These are phyloP conservation scores for Elaeis guineensis DNA, from an alignment of 176 grass and related monocot genomes.

Conservation along the genomic window DNA sequence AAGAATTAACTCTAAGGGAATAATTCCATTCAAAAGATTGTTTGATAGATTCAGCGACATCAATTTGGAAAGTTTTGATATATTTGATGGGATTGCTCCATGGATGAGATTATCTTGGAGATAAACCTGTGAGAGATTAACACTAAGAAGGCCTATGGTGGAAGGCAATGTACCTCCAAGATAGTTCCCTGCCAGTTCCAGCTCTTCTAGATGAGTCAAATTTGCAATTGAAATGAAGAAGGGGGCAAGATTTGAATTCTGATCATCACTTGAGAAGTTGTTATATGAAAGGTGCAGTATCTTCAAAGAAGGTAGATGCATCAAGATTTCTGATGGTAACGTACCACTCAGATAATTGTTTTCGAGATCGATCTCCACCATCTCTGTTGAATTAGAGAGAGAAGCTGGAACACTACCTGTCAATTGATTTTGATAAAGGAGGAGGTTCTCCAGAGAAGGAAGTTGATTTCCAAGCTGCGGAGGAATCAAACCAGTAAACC, in stretches of 20 bases:
- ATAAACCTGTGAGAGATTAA: slow-evolving; percentile 12
- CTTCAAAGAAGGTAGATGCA: slow-evolving; percentile 8
- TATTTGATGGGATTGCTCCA: slow-evolving; percentile 10
- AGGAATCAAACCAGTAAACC: slow-evolving; percentile 17
- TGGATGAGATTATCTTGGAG: slow-evolving; percentile 4
- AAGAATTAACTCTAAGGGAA: slow-evolving; percentile 15
- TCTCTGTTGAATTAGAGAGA: slow-evolving; percentile 12
- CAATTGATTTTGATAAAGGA: slow-evolving; percentile 13
- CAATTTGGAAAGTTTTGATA: slow-evolving; percentile 10
- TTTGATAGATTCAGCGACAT: slow-evolving; percentile 7
- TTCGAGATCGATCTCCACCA: slow-evolving; percentile 12
- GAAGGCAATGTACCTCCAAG: slow-evolving; percentile 10
- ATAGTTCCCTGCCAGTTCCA: slow-evolving; percentile 13
- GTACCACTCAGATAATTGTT: slow-evolving; percentile 13
- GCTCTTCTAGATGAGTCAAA: slow-evolving; percentile 18
- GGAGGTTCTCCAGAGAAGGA: slow-evolving; percentile 12
- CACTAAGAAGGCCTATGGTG: neutral
- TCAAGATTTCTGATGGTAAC: slow-evolving; percentile 17
- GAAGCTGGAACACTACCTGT: slow-evolving; percentile 7
- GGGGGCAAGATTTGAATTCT: slow-evolving; percentile 8
- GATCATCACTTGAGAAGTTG: slow-evolving; percentile 19
- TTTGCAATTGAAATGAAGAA: slow-evolving; percentile 15
- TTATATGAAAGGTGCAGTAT: slow-evolving; percentile 18
- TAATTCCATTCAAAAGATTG: slow-evolving; percentile 14
- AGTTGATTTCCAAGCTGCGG: slow-evolving; percentile 14